These are phyloP conservation scores for Takakia lepidozioides DNA, from an alignment of 225 moss, liverwort and hornwort species.

Conservation along the genomic window DNA sequence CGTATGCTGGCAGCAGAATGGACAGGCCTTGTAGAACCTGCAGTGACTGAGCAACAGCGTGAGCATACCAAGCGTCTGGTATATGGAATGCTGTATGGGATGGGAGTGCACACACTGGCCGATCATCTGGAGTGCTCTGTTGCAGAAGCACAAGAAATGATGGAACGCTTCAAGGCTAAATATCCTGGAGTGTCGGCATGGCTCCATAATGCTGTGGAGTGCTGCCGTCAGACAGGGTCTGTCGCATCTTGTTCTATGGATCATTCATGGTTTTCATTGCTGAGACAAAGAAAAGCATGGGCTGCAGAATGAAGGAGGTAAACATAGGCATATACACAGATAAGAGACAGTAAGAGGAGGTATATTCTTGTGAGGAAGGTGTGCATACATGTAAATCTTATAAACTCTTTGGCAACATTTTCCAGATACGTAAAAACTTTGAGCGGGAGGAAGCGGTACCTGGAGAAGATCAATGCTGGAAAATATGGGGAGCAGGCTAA, in stretches of 20 bases:
- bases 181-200: slow-evolving; percentile 68
- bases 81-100: slow-evolving; percentile 90
- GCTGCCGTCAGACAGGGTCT: slow-evolving; percentile 75
- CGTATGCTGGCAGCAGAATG: slow-evolving; percentile 75
- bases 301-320: no score
- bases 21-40: slow-evolving; percentile 56
- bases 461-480: slow-evolving; percentile 83
- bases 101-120: slow-evolving; percentile 78
- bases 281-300: no score
- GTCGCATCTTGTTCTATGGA: background rate
- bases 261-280: no score
- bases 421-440: slow-evolving; percentile 70
- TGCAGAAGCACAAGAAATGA: slow-evolving; percentile 67
- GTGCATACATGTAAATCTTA: no score
- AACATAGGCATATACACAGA: no score
- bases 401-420: slow-evolving; percentile 7
- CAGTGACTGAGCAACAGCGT: slow-evolving; percentile 65
- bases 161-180: slow-evolving; percentile 71
- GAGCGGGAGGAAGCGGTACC: slow-evolving; percentile 80
- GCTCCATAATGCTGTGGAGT: slow-evolving; percentile 62
- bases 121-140: slow-evolving; percentile 68
- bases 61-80: slow-evolving; percentile 83
- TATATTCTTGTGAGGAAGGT: no score
- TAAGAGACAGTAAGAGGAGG: no score
- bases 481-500: slow-evolving; percentile 79